Evolutionary conservation across 805 yeast species (phyloP).

Genomic region (Candida krabiensis): DNA sequence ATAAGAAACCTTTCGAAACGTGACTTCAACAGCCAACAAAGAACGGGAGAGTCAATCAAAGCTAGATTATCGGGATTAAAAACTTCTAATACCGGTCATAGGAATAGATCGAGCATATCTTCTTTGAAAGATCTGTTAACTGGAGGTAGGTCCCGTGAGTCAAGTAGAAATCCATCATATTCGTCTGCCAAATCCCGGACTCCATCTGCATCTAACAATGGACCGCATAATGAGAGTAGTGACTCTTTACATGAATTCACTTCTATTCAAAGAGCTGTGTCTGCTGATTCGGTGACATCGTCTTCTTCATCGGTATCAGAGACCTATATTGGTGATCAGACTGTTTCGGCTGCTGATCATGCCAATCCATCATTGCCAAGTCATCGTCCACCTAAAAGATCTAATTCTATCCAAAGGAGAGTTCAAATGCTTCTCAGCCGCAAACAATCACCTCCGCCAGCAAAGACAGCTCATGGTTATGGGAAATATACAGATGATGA

Average conservation of each 20-base stretch:
- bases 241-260: conserved; percentile 25
- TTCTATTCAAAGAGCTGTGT: conserved; percentile 10
- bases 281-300: conserved; percentile 9
- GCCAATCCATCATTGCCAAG: conserved; percentile 20
- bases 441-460: conserved; percentile 43
- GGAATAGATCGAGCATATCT: conserved; percentile 35
- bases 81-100: conserved; percentile 22
- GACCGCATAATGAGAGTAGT: conserved; percentile 15
- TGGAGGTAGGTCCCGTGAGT: conserved; percentile 31
- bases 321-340: conserved; percentile 13
- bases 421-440: conserved; percentile 50
- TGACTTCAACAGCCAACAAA: conserved; percentile 26
- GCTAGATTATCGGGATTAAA: conserved; percentile 16
- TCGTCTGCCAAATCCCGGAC: conserved; percentile 18
- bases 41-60: conserved; percentile 27
- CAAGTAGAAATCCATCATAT: conserved; percentile 22
- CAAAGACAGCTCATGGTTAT: conserved; percentile 76
- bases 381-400: conserved; percentile 28
- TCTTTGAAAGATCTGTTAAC: conserved; percentile 36
- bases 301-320: conserved; percentile 13
- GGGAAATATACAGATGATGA: conserved; percentile 64
- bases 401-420: conserved; percentile 52
- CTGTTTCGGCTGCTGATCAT: background rate
- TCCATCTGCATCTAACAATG: conserved; percentile 14
- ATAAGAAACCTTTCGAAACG: conserved; percentile 36